Base-by-base conservation (phyloP, 345 rosid species). In the Eucalyptus tenuipes region DNA sequence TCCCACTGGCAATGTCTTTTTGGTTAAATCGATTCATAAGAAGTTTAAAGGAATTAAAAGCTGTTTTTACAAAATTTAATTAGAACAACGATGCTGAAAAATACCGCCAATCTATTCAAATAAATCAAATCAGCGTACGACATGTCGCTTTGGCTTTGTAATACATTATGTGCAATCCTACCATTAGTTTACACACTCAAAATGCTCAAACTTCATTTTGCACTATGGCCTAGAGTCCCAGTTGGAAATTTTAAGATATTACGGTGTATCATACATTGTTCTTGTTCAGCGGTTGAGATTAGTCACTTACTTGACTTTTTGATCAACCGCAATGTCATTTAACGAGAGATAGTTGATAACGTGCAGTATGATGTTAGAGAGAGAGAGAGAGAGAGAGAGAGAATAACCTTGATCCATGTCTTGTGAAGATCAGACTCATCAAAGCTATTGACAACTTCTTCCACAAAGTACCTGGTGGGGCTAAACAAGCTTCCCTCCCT, bases 391-490 rank as follows among this genome's bases (percentile, higher is more conserved):
- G 64, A 33, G 68, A 45, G 49, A 13, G 87, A 49, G 50, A n/a
- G 10, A 10, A 29, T 10, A 14, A 95, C 99, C 99, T 96, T 96
- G 85, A 96, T 94, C 98, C 99, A 96, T 47, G 99, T 96, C 93
- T 92, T 94, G 87, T 96, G 95, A 87, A 96, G 98, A 87, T 96
- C 99, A 88, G 95, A 92, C 88, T 96, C 99, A 91, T 96, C 97
- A 87, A 95, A 95, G 90, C 97, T 93, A 89, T 94, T 96, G 90
- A 94, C 92, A 9, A 96, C 99, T 90, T 96, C 99, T 93, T 96
- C 98, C 80, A 96, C 98, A 88, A 96, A 96, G 92, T 96, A 96
- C 91, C 90, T 94, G 22, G 95, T 96, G 50, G 98, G 95, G 93
- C 95, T 95, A 86, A 96, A 96, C 88, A 94, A 79, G 89, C 94